A percentile compares a stretch with the other conserved stretches of the same genome.
phyloP scores from a whole-genome alignment of 805 yeast genomes.

The Yamadazyma philogaea region DNA sequence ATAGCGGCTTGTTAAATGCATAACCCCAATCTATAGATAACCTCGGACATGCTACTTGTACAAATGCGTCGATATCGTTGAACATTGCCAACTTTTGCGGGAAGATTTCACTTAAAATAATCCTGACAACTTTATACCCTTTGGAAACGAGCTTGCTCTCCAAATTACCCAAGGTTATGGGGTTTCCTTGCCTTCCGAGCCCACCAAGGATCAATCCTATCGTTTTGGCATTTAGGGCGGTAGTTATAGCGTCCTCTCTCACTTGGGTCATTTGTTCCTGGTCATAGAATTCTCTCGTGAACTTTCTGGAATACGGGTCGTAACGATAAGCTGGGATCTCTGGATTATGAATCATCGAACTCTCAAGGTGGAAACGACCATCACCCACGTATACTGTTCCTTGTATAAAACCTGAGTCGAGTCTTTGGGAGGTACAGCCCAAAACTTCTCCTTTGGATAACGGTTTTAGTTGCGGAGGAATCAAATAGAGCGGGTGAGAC shows the following conservation, averaged over 20 bases:
- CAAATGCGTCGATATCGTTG: slow-evolving; percentile 90
- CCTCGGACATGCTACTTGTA: slow-evolving; percentile 97
- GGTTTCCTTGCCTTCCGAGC: slow-evolving; percentile 91
- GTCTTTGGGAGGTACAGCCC: slow-evolving; percentile 90
- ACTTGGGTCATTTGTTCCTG: slow-evolving; percentile 77
- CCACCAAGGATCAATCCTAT: slow-evolving; percentile 91
- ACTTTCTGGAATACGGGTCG: slow-evolving; percentile 91
- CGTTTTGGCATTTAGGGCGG: slow-evolving; percentile 58
- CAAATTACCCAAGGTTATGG: slow-evolving; percentile 66
- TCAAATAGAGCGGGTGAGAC: slow-evolving; percentile 52
- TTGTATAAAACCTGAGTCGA: slow-evolving; percentile 59
- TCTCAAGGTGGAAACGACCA: slow-evolving; percentile 92
- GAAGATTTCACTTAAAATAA: slow-evolving; percentile 86
- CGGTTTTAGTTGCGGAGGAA: slow-evolving; percentile 91
- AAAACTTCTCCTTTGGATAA: slow-evolving; percentile 92
- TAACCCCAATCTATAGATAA: slow-evolving; percentile 98
- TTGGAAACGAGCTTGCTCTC: slow-evolving; percentile 49
- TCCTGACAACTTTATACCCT: slow-evolving; percentile 72
- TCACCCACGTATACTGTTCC: slow-evolving; percentile 94
- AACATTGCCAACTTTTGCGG: slow-evolving; percentile 91
- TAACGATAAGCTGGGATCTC: slow-evolving; percentile 87
- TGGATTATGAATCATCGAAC: slow-evolving; percentile 97
- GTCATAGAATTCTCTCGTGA: slow-evolving; percentile 85
- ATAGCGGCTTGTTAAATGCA: slow-evolving; percentile 85
- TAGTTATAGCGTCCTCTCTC: slow-evolving; percentile 67